These are phyloP conservation scores for Colletotrichum shisoi DNA, from an alignment of 2,329 filamentous ascomycete species.

Conservation along the genomic window DNA sequence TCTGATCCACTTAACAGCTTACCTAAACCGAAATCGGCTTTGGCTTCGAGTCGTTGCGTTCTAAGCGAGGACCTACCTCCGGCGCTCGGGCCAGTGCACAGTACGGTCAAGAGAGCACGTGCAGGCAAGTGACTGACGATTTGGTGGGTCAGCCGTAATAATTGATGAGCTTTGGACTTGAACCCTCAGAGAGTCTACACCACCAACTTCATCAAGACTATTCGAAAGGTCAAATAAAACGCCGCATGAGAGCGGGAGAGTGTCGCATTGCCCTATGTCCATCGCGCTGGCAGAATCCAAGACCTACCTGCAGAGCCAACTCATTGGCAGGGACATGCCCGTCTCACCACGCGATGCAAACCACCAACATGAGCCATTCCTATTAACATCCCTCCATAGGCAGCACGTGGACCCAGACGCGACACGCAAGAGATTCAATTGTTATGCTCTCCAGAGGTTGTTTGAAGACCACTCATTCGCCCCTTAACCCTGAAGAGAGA, in stretches of 20 bases:
- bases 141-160: background rate
- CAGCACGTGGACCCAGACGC: constrained; percentile 32
- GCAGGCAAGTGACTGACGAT: background rate
- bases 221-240: background rate
- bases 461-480: background rate
- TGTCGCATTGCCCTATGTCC: constrained; percentile 12
- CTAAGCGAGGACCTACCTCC: constrained; percentile 5
- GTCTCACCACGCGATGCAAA: constrained; percentile 22
- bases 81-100: background rate
- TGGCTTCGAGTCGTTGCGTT: constrained; percentile 2
- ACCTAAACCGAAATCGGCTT: background rate
- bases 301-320: constrained; percentile 12
- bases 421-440: constrained; percentile 36
- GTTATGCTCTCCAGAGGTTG: constrained; percentile 20
- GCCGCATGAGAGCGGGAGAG: background rate
- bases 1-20: background rate
- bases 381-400: constrained; percentile 31
- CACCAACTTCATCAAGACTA: background rate
- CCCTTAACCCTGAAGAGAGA: constrained; percentile 7
- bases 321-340: constrained; percentile 21
- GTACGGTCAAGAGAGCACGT: background rate
- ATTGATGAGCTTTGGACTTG: background rate
- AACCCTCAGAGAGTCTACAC: background rate
- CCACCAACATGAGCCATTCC: constrained; percentile 20
- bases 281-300: constrained; percentile 16